Evolutionary conservation across 306 rosid genomes (phyloP), one percentile per base, ranked within the genome.

Genomic region (Rosa chinensis): DNA sequence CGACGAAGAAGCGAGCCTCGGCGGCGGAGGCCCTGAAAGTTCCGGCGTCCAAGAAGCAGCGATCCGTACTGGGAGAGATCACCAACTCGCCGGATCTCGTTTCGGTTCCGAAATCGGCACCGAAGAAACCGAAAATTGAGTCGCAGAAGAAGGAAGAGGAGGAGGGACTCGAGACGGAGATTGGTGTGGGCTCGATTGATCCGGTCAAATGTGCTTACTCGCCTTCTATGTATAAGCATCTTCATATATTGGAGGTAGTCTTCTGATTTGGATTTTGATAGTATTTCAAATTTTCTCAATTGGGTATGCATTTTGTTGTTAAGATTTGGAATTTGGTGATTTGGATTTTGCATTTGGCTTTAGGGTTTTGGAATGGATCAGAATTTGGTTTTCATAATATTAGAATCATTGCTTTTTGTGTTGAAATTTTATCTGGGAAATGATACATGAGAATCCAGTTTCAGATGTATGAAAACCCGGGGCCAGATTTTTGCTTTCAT

Each of bases 51-150:
- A 86, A 86, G 67, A 86, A 66, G 82, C 76, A 62, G 3, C 68
- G 89, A 78, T 80, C 63, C 37, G 78, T 63, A 16, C 68, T 86
- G 28, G 82, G 78, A 16, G 84, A 82, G 7, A 62, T 86, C 78
- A 77, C 86, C 45, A 82, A 86, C 80, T 79, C 84, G 50, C 58
- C 43, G 55, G 56, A 69, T 45, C 44, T 78, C 10, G 49, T 17
- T 16, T 25, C 79, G 56, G 55, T 4, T 23, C 86, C 35, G 68
- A 32, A 66, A 70, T 73, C 78, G 37, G 72, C 55, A 32, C 66
- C 48, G 42, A n/a, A 58, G 66, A 74, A 73, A 17, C 79, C 70
- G 5, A n/a, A 23, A 5, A 53, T 23, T 3, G 44, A 63, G 20
- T 5, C 16, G 40, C 14, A 64, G 61, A 10, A 10, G 25, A 48